Evolutionary conservation across 2,329 filamentous ascomycete species (phyloP), one percentile per base, ranked within the genome.

Genomic region (Alternaria viburni): DNA sequence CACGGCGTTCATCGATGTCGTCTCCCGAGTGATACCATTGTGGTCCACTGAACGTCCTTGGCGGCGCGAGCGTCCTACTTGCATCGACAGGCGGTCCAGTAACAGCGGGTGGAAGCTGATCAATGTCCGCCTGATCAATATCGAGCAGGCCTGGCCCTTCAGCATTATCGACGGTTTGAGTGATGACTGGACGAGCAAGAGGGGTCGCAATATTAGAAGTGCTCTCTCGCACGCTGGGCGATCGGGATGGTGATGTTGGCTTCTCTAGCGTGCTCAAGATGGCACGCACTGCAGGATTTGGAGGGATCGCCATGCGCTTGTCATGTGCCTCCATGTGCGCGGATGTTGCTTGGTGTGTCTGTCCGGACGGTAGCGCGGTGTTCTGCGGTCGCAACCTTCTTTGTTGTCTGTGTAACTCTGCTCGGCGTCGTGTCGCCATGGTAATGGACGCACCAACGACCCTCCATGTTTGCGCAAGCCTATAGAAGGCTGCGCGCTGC

Each of bases 401-500:
- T 47, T 61, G 69, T 51, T 67, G 62, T 59, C 72, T 73, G 60
- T 80, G 77, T 55, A 72, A 50, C 59, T 75, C 75, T 63, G 77
- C 77, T 49, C 80, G 74, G 11, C 77, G 74, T 43, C 71, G 79
- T 26, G 88, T 79, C 62, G 87, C 85, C 61, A 84, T 81, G 3
- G 83, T 72, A 57, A 87, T 80, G 25, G 83, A 81, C 59, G 82
- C 81, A 57, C 84, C 85, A 32, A 88, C 75, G 21, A 89, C 83
- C 57, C 83, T 84, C 87, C 87, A 90, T 19, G 86, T 86, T 66
- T 89, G 85, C 30, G 88, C 85, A 49, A 87, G 77, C 57, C 84
- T 82, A 67, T 84, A 80, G 65, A 84, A 77, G 43, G 83, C 82
- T 32, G 83, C 82, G 60, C 81, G 78, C 64, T 87, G 82, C 25